These are phyloP conservation scores for Torulaspora maleeae DNA, from an alignment of 805 yeast genomes.

Conservation along the genomic window DNA sequence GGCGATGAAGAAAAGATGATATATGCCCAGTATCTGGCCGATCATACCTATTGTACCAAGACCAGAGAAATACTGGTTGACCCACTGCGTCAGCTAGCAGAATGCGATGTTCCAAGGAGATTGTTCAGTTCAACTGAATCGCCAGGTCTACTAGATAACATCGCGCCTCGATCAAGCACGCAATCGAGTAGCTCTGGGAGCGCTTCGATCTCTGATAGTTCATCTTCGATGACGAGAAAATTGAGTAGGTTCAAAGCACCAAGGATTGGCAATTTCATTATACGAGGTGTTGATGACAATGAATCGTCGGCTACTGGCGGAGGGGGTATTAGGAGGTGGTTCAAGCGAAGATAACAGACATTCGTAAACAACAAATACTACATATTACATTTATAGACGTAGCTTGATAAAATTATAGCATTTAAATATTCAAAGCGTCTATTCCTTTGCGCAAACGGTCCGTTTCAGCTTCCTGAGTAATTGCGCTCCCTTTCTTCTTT, in stretches of 20 bases:
- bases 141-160: slow-evolving; percentile 7
- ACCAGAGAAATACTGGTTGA: slow-evolving; percentile 13
- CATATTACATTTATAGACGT: slow-evolving; percentile 6
- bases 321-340: slow-evolving; percentile 8
- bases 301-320: neutral
- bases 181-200: neutral
- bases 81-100: slow-evolving; percentile 9
- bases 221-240: slow-evolving; percentile 5
- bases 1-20: slow-evolving; percentile 14
- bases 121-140: slow-evolving; percentile 8
- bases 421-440: slow-evolving; percentile 9
- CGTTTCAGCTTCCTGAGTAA: neutral
- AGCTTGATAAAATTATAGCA: neutral
- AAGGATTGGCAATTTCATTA: neutral
- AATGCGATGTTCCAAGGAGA: slow-evolving; percentile 10
- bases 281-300: slow-evolving; percentile 5
- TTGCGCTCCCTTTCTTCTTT: neutral
- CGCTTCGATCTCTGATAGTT: slow-evolving; percentile 5
- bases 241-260: slow-evolving; percentile 9
- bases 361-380: neutral
- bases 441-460: slow-evolving; percentile 8
- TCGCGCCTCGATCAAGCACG: slow-evolving; percentile 5
- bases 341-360: slow-evolving; percentile 1
- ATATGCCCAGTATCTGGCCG: slow-evolving; percentile 18
- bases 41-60: slow-evolving; percentile 15